A percentile compares a stretch with the other conserved stretches of the same genome.
phyloP scores from a whole-genome alignment of 2,329 filamentous ascomycete species.

The Blastomyces emzantsi region DNA sequence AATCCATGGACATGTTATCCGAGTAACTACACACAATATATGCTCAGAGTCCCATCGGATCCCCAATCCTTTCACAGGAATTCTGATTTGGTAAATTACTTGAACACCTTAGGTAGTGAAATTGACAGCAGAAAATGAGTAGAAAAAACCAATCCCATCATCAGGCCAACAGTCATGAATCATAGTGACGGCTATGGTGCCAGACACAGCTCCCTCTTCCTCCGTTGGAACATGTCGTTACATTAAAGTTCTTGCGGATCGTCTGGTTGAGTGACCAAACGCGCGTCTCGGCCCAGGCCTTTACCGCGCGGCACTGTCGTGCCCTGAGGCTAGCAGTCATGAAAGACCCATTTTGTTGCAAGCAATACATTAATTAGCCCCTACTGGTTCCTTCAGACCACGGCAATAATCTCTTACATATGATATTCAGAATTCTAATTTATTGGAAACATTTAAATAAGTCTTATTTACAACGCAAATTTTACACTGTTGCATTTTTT shows the following conservation, averaged over 20 bases:
- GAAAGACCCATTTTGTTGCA: too few species aligned
- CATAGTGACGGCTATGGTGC: background rate
- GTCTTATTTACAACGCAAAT: too few species aligned
- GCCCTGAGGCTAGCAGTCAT: too few species aligned
- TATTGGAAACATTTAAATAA: too few species aligned
- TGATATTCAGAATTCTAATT: too few species aligned
- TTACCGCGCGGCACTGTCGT: background rate
- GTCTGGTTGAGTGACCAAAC: background rate
- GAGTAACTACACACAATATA: background rate
- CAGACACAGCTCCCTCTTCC: background rate
- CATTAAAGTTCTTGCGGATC: background rate
- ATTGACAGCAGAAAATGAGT: background rate
- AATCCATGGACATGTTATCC: background rate
- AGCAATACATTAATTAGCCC: too few species aligned
- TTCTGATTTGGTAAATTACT: too few species aligned
- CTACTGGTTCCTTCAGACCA: too few species aligned
- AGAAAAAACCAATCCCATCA: background rate
- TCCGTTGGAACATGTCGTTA: background rate
- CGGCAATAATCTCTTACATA: too few species aligned
- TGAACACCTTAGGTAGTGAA: background rate
- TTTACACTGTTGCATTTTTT: too few species aligned
- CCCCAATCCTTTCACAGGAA: too few species aligned
- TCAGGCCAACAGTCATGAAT: background rate
- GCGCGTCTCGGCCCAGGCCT: background rate
- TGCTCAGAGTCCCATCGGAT: background rate